phyloP scores from a whole-genome alignment of 169 alveolate species.

The Condylostoma magnum region DNA sequence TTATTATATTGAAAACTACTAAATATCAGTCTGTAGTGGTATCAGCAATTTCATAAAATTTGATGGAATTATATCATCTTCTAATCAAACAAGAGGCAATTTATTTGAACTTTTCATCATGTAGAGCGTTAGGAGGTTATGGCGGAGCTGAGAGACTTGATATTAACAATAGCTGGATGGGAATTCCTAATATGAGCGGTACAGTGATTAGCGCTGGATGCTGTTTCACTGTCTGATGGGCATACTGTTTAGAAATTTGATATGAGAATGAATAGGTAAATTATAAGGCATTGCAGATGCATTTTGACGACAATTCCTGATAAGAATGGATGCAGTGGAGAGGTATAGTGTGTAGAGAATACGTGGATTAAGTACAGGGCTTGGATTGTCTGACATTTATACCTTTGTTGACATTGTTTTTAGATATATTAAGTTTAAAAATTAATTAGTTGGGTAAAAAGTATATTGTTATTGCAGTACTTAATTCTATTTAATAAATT shows the following conservation, averaged over 20 bases:
- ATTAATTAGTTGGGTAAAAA: too few relatives aligned
- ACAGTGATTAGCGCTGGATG: conserved; percentile 66
- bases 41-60: too few relatives aligned
- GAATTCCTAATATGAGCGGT: conserved; percentile 47
- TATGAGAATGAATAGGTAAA: conserved; percentile 48
- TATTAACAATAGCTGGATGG: conserved; percentile 47
- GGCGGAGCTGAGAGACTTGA: conserved; percentile 74
- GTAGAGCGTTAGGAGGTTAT: conserved; percentile 83
- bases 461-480: too few relatives aligned
- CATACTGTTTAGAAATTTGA: conserved; percentile 61
- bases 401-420: conserved; percentile 34
- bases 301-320: conserved; percentile 62
- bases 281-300: conserved; percentile 66
- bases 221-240: conserved; percentile 75
- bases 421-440: too few relatives aligned
- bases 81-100: too few relatives aligned
- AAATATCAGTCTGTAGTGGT: too few relatives aligned
- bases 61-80: too few relatives aligned
- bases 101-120: too few relatives aligned
- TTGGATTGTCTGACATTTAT: conserved; percentile 47
- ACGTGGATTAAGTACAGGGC: conserved; percentile 42
- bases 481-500: too few relatives aligned
- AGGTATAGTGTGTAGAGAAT: conserved; percentile 43
- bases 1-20: too few relatives aligned
- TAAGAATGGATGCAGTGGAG: conserved; percentile 61